A percentile compares a stretch with the other conserved stretches of the same genome.
Evolutionary conservation across 176 grass and related monocot species (phyloP).

Genomic region (Oryza longistaminata): DNA sequence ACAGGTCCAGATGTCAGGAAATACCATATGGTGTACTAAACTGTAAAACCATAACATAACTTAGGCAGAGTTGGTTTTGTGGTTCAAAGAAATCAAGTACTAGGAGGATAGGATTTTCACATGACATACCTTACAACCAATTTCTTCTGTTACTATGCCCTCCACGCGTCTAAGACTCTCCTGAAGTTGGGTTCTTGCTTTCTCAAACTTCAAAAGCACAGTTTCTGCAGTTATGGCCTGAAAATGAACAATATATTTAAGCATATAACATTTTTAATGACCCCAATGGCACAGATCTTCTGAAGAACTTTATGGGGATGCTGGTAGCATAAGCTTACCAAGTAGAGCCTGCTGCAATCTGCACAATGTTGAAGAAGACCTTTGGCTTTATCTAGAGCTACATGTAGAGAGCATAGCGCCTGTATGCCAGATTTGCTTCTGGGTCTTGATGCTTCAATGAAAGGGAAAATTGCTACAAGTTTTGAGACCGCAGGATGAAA

Average conservation of each 20-base stretch:
- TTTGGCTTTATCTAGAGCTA: slow-evolving; percentile 91
- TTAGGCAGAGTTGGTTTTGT: not conserved
- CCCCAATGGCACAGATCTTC: not conserved
- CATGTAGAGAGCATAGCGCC: slow-evolving; percentile 79
- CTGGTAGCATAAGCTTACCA: slow-evolving; percentile 53
- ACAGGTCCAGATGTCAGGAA: slow-evolving; percentile 32
- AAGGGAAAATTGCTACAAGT: slow-evolving; percentile 79
- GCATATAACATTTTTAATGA: not conserved
- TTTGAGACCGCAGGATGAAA: slow-evolving; percentile 72
- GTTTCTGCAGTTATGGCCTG: slow-evolving; percentile 95
- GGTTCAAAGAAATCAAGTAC: slow-evolving; percentile 12
- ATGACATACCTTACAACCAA: slow-evolving; percentile 71
- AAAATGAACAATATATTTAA: slow-evolving; percentile 34
- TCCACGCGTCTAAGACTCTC: slow-evolving; percentile 83
- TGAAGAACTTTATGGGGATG: not conserved
- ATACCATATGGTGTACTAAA: not conserved
- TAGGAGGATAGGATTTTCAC: not conserved
- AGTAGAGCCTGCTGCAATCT: slow-evolving; percentile 89
- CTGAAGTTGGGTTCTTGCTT: slow-evolving; percentile 66
- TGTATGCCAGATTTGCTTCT: slow-evolving; percentile 99
- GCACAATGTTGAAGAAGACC: slow-evolving; percentile 85
- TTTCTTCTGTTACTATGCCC: slow-evolving; percentile 88
- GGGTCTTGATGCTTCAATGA: slow-evolving; percentile 89
- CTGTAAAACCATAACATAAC: not conserved
- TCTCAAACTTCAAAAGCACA: slow-evolving; percentile 93